Evolutionary conservation across 2,329 filamentous ascomycete species (phyloP).

Genomic region (Xylariaceae sp.): DNA sequence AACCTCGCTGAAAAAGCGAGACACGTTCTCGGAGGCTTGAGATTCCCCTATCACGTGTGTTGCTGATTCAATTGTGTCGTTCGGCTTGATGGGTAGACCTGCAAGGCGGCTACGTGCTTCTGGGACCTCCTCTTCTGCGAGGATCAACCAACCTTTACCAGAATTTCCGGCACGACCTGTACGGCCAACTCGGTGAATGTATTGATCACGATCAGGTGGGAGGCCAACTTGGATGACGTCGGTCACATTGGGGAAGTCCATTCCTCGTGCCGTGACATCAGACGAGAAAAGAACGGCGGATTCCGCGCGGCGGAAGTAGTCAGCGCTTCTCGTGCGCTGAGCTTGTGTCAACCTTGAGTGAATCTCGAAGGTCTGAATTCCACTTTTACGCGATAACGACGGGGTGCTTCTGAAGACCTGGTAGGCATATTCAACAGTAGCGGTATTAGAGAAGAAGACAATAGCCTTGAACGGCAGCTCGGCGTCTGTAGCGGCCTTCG

Average conservation of each 20-base stretch:
- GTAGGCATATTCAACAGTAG: conserved; percentile 70
- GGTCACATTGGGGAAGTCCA: conserved; percentile 84
- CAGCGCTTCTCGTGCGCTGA: conserved; percentile 72
- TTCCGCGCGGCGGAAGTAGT: conserved; percentile 70
- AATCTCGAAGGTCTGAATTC: conserved; percentile 63
- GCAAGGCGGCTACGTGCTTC: conserved; percentile 59
- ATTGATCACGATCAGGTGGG: conserved; percentile 70
- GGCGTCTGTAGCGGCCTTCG: conserved; percentile 60
- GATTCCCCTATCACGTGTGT: conserved; percentile 57
- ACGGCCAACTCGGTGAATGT: conserved; percentile 79
- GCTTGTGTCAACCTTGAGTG: conserved; percentile 79
- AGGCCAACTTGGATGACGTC: conserved; percentile 77
- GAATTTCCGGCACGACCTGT: conserved; percentile 77
- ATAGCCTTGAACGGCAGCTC: conserved; percentile 89
- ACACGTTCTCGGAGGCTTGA: conserved; percentile 47
- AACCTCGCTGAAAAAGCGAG: conserved; percentile 51
- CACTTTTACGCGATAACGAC: conserved; percentile 47
- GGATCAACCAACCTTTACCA: conserved; percentile 73
- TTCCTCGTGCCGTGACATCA: conserved; percentile 80
- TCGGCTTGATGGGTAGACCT: conserved; percentile 66
- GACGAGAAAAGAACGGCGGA: conserved; percentile 76
- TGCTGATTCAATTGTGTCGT: conserved; percentile 58
- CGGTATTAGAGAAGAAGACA: conserved; percentile 84
- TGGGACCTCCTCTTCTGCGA: conserved; percentile 61
- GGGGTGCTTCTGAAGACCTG: conserved; percentile 58